These are phyloP conservation scores for Begonia fuchsioides DNA, from an alignment of 306 rosid species.

Conservation along the genomic window DNA sequence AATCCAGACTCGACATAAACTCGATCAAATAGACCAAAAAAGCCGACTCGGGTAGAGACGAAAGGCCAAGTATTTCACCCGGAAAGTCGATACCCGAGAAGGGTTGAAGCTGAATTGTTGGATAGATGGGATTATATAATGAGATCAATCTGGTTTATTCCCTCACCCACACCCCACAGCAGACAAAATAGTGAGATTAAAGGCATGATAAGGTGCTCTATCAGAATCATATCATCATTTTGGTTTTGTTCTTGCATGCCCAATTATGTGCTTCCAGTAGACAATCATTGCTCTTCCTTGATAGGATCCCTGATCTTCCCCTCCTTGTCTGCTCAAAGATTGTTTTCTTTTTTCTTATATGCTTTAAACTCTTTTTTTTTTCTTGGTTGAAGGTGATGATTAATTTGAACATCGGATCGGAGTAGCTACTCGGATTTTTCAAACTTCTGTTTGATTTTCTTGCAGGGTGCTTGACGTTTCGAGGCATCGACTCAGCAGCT, in stretches of 20 bases:
- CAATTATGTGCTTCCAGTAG: slow-evolving; percentile 26
- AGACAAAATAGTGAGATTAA: slow-evolving; percentile 7
- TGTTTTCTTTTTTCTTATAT: no score
- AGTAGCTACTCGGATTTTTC: no score
- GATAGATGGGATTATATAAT: slow-evolving; percentile 30
- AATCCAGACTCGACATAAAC: slow-evolving; percentile 21
- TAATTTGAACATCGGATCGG: no score
- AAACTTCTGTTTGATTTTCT: no score
- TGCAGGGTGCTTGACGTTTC: no score
- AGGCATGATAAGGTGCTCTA: slow-evolving; percentile 19
- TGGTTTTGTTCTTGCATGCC: slow-evolving; percentile 22
- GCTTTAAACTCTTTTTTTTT: no score
- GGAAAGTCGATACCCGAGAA: slow-evolving; percentile 7
- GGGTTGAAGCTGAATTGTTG: slow-evolving; percentile 12
- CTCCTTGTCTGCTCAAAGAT: slow-evolving; percentile 1
- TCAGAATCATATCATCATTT: slow-evolving; percentile 2
- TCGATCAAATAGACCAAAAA: not conserved
- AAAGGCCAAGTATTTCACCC: not conserved
- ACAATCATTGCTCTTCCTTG: slow-evolving; percentile 13
- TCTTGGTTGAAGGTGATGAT: no score
- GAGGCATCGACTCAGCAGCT: no score
- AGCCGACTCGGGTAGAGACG: not conserved
- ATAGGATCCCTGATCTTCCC: slow-evolving; percentile 10
- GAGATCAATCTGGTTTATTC: not conserved
- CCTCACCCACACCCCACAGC: not conserved